These are phyloP conservation scores for Calonectria pseudoreteaudii DNA, from an alignment of 2,329 filamentous ascomycete species.

Conservation along the genomic window DNA sequence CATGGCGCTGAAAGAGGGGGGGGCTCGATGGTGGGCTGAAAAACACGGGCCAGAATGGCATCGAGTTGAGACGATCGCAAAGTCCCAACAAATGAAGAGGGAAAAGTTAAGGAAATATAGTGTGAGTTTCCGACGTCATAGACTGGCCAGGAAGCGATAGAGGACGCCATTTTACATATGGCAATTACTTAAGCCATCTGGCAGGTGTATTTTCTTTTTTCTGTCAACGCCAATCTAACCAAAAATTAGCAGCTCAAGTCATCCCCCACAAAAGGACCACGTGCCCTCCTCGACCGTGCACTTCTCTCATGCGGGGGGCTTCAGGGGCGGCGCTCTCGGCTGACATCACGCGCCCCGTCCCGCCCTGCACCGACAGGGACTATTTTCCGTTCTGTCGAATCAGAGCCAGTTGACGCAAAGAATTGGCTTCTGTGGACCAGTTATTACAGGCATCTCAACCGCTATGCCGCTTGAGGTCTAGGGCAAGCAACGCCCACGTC, in stretches of 20 bases:
- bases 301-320: background rate
- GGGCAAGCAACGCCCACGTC: background rate
- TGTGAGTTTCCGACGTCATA: background rate
- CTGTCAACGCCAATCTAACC: background rate
- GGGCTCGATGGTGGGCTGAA: background rate
- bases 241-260: conserved; percentile 1
- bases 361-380: background rate
- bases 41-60: background rate
- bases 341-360: conserved; percentile 9
- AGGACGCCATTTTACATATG: background rate
- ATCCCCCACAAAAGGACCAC: background rate
- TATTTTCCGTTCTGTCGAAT: background rate
- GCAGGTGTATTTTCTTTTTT: background rate
- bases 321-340: conserved; percentile 8
- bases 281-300: background rate
- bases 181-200: background rate
- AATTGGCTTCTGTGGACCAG: background rate
- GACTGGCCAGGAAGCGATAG: background rate
- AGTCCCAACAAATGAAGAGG: background rate
- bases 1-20: background rate
- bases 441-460: background rate
- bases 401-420: background rate
- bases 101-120: background rate
- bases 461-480: background rate
- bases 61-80: background rate